Conservation (phyloP, 2,329 filamentous ascomycete genomes). For the Dichotomopilus funicola region DNA sequence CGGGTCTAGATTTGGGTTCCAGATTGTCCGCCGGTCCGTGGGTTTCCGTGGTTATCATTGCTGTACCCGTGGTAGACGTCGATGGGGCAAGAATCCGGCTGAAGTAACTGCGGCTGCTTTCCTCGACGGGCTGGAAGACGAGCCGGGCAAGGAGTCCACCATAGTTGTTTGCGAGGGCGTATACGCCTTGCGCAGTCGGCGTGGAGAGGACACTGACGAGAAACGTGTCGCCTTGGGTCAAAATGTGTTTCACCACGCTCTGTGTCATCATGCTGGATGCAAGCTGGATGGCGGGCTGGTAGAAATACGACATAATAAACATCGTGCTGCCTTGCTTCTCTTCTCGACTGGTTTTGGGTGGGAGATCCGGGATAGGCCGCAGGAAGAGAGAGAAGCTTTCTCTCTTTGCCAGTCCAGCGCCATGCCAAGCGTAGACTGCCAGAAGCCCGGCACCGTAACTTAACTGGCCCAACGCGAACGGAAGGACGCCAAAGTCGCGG, state of each 20-base stretch:
- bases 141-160: constrained; percentile 82
- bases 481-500: constrained; percentile 64
- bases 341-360: background rate
- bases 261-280: constrained; percentile 81
- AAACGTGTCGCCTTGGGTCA: constrained; percentile 91
- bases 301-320: constrained; percentile 58
- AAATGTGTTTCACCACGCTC: constrained; percentile 81
- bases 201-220: constrained; percentile 74
- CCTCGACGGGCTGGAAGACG: constrained; percentile 91
- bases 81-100: constrained; percentile 59
- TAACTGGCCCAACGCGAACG: constrained; percentile 83
- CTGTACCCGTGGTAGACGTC: constrained; percentile 42
- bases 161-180: constrained; percentile 90
- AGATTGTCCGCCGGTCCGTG: background rate
- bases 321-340: background rate
- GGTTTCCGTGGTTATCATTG: background rate
- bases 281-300: constrained; percentile 62
- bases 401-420: constrained; percentile 46
- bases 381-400: constrained; percentile 65
- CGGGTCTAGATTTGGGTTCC: background rate
- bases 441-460: constrained; percentile 66
- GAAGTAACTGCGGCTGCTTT: constrained; percentile 85
- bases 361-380: constrained; percentile 28
- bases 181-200: constrained; percentile 78
- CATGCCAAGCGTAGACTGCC: constrained; percentile 60